These are phyloP conservation scores for Plasmodium falciparum DNA, from an alignment of 169 alveolate species.

Conservation along the genomic window DNA sequence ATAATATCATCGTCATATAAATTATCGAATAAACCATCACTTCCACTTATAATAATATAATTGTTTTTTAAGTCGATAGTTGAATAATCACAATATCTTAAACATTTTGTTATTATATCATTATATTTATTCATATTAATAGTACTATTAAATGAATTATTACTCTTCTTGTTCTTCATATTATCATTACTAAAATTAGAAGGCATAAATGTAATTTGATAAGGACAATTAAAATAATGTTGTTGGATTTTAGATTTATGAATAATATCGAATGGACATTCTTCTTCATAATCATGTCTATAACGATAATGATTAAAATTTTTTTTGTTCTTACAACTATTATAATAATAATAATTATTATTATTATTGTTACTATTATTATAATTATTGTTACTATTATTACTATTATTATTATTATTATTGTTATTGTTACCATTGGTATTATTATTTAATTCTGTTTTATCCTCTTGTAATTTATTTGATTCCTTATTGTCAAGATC, in stretches of 20 bases:
- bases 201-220: constrained; percentile 64
- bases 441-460: not conserved
- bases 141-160: constrained; percentile 5
- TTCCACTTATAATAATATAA: constrained; percentile 68
- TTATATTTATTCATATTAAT: constrained; percentile 52
- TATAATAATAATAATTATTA: too few species aligned
- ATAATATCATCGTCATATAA: constrained; percentile 75
- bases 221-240: constrained; percentile 77
- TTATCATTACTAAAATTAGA: constrained; percentile 2
- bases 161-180: not conserved
- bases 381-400: too few species aligned
- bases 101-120: constrained; percentile 59
- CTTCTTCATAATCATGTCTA: constrained; percentile 13
- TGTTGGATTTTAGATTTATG: constrained; percentile 74
- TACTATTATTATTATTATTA: too few species aligned
- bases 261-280: constrained; percentile 34
- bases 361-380: not conserved
- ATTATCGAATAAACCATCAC: constrained; percentile 72
- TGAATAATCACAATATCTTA: constrained; percentile 64
- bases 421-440: too few species aligned
- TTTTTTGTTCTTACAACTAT: too few species aligned
- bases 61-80: constrained; percentile 21
- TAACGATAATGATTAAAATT: constrained; percentile 51
- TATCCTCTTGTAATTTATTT: not conserved
- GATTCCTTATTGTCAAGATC: not conserved